phyloP scores from a whole-genome alignment of 1,284 basidiomycete species.

The Cutaneotrichosporon daszewskae region DNA sequence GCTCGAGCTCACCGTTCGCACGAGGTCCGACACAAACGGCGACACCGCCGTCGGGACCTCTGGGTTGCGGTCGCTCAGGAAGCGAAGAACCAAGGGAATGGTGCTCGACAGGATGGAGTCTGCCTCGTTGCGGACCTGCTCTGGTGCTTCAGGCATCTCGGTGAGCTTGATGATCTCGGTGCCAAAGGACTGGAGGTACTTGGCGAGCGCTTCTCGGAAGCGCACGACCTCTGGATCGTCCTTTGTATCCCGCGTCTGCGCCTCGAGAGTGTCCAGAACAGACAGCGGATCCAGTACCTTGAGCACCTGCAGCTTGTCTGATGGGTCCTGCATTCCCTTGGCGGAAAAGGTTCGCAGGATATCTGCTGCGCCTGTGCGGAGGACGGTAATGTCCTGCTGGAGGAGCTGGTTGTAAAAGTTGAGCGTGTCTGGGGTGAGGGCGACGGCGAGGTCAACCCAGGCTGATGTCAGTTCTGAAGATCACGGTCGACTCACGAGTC shows the following conservation, averaged over 20 bases:
- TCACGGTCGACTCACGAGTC: conserved; percentile 65
- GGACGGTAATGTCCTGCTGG: conserved; percentile 61
- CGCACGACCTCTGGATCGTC: conserved; percentile 68
- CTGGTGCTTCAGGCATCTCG: conserved; percentile 53
- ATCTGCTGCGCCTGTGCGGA: conserved; percentile 76
- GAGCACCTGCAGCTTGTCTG: conserved; percentile 84
- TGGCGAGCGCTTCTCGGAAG: conserved; percentile 84
- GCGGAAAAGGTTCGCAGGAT: conserved; percentile 75
- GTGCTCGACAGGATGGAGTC: conserved; percentile 62
- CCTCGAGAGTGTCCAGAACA: conserved; percentile 71
- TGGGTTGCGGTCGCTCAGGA: conserved; percentile 82
- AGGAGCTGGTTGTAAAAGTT: conserved; percentile 79
- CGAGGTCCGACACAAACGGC: conserved; percentile 67
- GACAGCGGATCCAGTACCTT: conserved; percentile 79
- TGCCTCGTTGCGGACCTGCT: conserved; percentile 64
- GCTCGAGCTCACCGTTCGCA: conserved; percentile 59
- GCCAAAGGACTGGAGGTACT: conserved; percentile 75
- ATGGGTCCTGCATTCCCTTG: conserved; percentile 89
- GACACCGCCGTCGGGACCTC: conserved; percentile 81
- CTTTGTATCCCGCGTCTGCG: conserved; percentile 65
- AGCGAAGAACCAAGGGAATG: conserved; percentile 76
- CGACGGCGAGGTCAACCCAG: conserved; percentile 96
- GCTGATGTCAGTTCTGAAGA: conserved; percentile 51
- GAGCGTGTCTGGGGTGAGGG: conserved; percentile 85
- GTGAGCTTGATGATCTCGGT: conserved; percentile 76